Evolutionary conservation across 1,284 basidiomycete genomes (phyloP), one percentile per base, ranked within the genome.

Genomic region (Testicularia cyperi): DNA sequence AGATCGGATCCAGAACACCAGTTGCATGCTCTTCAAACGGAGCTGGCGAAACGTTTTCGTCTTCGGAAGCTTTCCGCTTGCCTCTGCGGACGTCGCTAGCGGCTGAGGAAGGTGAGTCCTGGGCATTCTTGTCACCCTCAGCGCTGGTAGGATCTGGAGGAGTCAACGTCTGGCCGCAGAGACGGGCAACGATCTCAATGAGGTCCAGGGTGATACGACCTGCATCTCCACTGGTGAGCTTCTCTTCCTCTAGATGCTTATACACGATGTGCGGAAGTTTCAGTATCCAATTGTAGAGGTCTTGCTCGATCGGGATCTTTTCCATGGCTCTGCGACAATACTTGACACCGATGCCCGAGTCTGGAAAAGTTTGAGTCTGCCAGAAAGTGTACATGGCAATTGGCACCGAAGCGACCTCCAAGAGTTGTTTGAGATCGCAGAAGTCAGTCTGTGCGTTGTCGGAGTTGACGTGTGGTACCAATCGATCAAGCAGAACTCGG

Each of bases 371-470:
- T 20, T 63, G 60, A 1, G 60, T 53, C 7, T 39, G 16, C 60
- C 60, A 63, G 34, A 57, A 44, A 5, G 39, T n/a, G 20, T 52
- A 63, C 14, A 63, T 34, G 13, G 53, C 52, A 28, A 56, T 53
- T 2, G 43, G 44, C 3, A 57, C 35, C 0, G 47, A 53, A 22
- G 49, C 33, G 13, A 33, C 32, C 23, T 24, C 44, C 23, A 57
- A 44, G 21, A 57, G 23, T 12, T 53, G 35, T 15, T 37, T 38
- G 13, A 52, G 41, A n/a, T 57, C 30, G 14, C 28, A 23, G 27
- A 63, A 45, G 13, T 8, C 7, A 7, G 48, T 24, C 5, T 20
- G 4, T 6, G 18, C 9, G 18, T 28, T 12, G 23, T 5, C 16
- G 2, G 18, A 23, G 20, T 29, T 20, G 9, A 51, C 39, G 33